These are phyloP conservation scores for Inonotus hispidus DNA, from an alignment of 1,284 basidiomycete genomes.

Conservation along the genomic window DNA sequence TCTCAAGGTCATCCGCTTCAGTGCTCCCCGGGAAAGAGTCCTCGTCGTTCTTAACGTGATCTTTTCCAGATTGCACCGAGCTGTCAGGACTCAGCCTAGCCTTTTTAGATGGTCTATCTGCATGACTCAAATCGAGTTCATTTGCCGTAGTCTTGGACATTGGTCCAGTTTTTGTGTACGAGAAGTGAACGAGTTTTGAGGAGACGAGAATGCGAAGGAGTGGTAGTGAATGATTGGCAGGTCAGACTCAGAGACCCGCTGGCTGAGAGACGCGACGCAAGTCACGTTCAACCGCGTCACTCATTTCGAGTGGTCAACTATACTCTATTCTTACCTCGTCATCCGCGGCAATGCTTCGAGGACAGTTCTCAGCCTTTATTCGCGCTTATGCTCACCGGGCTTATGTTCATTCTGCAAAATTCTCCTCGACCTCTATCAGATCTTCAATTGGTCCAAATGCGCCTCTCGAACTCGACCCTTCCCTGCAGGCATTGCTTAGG, in stretches of 20 bases:
- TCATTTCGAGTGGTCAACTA: no score
- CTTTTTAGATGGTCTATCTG: conserved; percentile 39
- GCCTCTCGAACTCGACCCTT: conserved; percentile 58
- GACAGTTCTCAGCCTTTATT: neutral
- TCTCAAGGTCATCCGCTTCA: conserved; percentile 25
- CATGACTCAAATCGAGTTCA: neutral
- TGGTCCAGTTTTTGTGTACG: neutral
- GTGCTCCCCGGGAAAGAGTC: conserved; percentile 7
- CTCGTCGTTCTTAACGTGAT: conserved; percentile 14
- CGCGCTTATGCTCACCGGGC: neutral
- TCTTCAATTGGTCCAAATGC: conserved; percentile 31
- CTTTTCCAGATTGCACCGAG: neutral
- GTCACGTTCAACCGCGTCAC: neutral
- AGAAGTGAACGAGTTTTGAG: neutral
- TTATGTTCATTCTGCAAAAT: neutral
- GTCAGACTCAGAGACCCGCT: no score
- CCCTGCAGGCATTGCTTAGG: conserved; percentile 49
- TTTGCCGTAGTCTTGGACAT: neutral
- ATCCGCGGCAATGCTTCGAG: neutral
- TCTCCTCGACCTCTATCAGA: neutral
- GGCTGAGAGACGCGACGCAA: neutral
- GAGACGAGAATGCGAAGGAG: neutral
- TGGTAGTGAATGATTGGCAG: neutral
- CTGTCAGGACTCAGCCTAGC: conserved; percentile 28
- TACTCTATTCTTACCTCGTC: neutral